Evolutionary conservation across 805 yeast species (phyloP), one percentile per base, ranked within the genome.

Genomic region (Ascoidea tarda): DNA sequence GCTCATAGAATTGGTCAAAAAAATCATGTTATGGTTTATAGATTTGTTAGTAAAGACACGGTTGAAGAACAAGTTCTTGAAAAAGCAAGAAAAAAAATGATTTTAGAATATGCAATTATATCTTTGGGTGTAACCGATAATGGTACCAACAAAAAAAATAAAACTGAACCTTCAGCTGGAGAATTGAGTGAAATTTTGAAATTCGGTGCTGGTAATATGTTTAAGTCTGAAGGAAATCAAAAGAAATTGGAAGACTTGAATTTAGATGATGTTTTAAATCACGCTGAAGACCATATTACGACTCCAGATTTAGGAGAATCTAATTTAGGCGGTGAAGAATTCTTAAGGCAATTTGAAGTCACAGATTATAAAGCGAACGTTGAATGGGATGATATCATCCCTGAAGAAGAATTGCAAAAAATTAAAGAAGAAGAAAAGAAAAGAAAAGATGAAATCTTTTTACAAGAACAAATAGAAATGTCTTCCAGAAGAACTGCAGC

Each of bases 1-100:
- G 99, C 99, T 2, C 99, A 93, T 70, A 82, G 99, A 73, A 93
- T 93, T 65, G 99, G 99, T n/a, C 99, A 93, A 67, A 93, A 90
- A 68, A 89, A 87, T 61, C 99, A 93, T 68, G 99, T 93, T 45
- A 87, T 88, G 81, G 98, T 93, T 16, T 93, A 93, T 65, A 75
- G 99, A 64, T 87, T 93, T 70, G 98, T 93, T n/a, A 84, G 96
- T 54, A 93, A 93, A 62, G 99, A 93, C 62, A 93, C 99, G 0
- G 96, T 93, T 12, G 99, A 93, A 67, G 99, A 93, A 67, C 96
- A 93, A 65, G 95, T 93, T 55, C 72, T 93, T 59, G 99, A 93
- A 68, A 79, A 97, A 58, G 99, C 99, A 0, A 78, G 99, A 65
- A 85, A 89, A 71, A 93, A 93, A 79, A 93, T 93, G 99, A 88